Percentiles rank a stretch among this genome's conserved stretches.
Evolutionary conservation across 2,329 filamentous ascomycete genomes (phyloP).

Genomic region (Samsoniella hepiali): DNA sequence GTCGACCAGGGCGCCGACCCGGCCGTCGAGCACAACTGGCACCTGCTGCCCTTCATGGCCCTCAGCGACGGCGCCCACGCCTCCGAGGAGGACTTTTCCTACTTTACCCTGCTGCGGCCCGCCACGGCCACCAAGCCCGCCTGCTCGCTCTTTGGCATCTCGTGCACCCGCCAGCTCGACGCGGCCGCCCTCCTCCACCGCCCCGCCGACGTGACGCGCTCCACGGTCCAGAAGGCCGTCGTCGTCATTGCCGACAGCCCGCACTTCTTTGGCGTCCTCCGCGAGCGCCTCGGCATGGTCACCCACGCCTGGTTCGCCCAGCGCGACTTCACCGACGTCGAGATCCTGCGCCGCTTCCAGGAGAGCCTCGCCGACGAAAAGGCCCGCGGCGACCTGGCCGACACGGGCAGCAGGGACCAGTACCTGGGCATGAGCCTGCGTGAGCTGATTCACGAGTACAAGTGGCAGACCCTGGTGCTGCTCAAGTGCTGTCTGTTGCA

Average conservation of each 20-base stretch:
- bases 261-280: constrained; percentile 83
- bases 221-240: constrained; percentile 96
- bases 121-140: constrained; percentile 52
- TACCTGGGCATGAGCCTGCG: constrained; percentile 85
- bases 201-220: constrained; percentile 88
- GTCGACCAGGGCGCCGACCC: constrained; percentile 62
- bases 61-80: constrained; percentile 93
- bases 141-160: constrained; percentile 91
- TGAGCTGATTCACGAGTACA: constrained; percentile 91
- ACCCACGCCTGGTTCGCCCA: constrained; percentile 97
- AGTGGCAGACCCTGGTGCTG: constrained; percentile 88
- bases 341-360: constrained; percentile 87
- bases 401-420: constrained; percentile 75
- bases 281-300: constrained; percentile 85
- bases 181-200: constrained; percentile 72
- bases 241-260: constrained; percentile 92
- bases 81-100: constrained; percentile 93
- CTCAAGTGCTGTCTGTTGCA: constrained; percentile 93
- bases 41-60: constrained; percentile 91
- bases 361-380: constrained; percentile 76
- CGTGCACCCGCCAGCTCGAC: constrained; percentile 89
- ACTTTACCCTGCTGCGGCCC: constrained; percentile 83
- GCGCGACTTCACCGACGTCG: constrained; percentile 83
- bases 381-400: constrained; percentile 51
- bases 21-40: constrained; percentile 82